Evolutionary conservation across 2,329 filamentous ascomycete genomes (phyloP).

Genomic region (Trichothecium sympodiale): DNA sequence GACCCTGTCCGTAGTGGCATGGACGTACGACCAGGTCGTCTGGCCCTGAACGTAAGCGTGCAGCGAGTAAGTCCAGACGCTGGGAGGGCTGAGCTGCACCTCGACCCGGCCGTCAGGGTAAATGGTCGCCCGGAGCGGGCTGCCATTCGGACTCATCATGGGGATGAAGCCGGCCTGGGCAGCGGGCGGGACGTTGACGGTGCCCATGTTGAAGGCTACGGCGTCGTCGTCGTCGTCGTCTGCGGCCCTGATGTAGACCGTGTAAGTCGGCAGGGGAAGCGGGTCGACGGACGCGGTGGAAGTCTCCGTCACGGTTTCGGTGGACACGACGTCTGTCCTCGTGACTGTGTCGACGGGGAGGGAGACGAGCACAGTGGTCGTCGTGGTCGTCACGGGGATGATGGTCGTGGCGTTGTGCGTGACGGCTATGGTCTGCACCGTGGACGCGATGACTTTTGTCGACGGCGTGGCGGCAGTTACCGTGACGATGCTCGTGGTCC

Average conservation of each 20-base stretch:
- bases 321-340: conserved; percentile 3
- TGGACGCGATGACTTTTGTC: conserved; percentile 6
- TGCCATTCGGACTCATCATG: too few relatives aligned
- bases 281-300: neutral
- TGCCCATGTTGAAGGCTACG: too few relatives aligned
- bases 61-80: too few relatives aligned
- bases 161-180: conserved; percentile 4
- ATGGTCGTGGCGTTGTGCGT: conserved; percentile 3
- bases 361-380: conserved; percentile 1
- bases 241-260: conserved; percentile 1
- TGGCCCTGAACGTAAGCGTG: too few relatives aligned
- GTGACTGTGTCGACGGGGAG: conserved; percentile 4
- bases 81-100: too few relatives aligned
- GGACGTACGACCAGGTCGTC: neutral
- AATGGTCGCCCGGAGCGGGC: too few relatives aligned
- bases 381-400: conserved; percentile 3
- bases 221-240: neutral
- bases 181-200: conserved; percentile 3
- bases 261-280: conserved; percentile 1
- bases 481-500: conserved; percentile 5
- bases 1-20: neutral
- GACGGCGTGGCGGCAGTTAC: conserved; percentile 6
- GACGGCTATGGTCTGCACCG: conserved; percentile 6
- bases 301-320: conserved; percentile 3
- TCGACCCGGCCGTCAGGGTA: too few relatives aligned